Base-by-base conservation (phyloP, 1,284 basidiomycete species). In the Omphalotus olearius region DNA sequence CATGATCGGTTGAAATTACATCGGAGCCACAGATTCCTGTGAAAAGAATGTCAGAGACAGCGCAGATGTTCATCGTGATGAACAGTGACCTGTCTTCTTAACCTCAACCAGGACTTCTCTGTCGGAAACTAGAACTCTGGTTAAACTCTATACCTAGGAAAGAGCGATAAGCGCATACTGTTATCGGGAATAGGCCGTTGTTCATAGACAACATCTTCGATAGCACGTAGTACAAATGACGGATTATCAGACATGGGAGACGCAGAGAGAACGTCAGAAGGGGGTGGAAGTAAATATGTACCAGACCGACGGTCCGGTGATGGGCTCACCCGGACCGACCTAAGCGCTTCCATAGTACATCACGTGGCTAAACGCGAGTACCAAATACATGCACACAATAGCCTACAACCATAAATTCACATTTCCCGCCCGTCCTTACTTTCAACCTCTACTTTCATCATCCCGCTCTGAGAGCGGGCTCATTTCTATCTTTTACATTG, bases 21-120 rank as follows among this genome's bases (percentile, higher is more conserved):
- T 95, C 92, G 43, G 88, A 91, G 28, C 91, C 91, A 67, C 93
- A 95, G 57, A 95, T 92, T 51, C 91, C 91, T 92, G 57, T 36
- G 45, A 44, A 39, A 28, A 42, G 6, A 47, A 20, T 20, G 51
- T 18, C 47, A 41, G 40, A 59, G 58, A 33, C 57, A 16, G 47
- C n/a, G n/a, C 52, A 30, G 16, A 20, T 25, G 51, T 35, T 45
- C 35, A 44, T 36, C 18, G 43, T 20, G 20, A 23, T 33, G 37
- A 14, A 28, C 42, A 64, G 79, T 55, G 56, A 85, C 89, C 91
- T 18, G 93, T 94, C 71, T 96, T 94, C 70, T 93, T 93, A 45
- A 98, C 86, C 63, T 91, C 81, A 44, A 98, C 83, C 28, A 98
- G 82, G 41, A 95, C 93, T 62, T 97, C 88, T 61, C 89, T 77